These are phyloP conservation scores for Castanospermum australe DNA, from an alignment of 306 rosid genomes.

Conservation along the genomic window DNA sequence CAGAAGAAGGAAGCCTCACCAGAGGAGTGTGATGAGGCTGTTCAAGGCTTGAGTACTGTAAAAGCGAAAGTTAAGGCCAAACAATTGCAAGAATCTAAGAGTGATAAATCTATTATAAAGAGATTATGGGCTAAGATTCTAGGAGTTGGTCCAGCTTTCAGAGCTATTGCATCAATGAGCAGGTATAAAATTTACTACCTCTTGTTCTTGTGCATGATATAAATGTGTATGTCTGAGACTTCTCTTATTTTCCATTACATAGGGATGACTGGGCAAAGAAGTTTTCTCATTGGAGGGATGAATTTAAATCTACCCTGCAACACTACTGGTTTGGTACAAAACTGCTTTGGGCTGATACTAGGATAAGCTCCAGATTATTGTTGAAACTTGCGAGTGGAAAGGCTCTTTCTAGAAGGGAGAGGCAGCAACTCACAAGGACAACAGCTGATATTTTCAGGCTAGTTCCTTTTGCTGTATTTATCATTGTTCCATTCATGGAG, in stretches of 20 bases:
- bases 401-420: slow-evolving; percentile 88
- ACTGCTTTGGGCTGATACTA: slow-evolving; percentile 74
- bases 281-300: slow-evolving; percentile 60
- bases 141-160: slow-evolving; percentile 82
- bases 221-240: neutral
- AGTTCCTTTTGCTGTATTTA: slow-evolving; percentile 77
- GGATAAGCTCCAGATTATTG: slow-evolving; percentile 74
- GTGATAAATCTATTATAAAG: slow-evolving; percentile 40
- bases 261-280: slow-evolving; percentile 94
- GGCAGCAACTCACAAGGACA: slow-evolving; percentile 87
- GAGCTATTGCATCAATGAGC: slow-evolving; percentile 78
- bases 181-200: slow-evolving; percentile 48
- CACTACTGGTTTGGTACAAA: slow-evolving; percentile 89
- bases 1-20: slow-evolving; percentile 78
- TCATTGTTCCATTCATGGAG: slow-evolving; percentile 89
- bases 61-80: slow-evolving; percentile 86
- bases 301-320: slow-evolving; percentile 65
- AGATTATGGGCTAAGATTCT: slow-evolving; percentile 55
- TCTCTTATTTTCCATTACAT: slow-evolving; percentile 29
- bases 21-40: slow-evolving; percentile 85
- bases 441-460: slow-evolving; percentile 88
- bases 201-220: slow-evolving; percentile 11
- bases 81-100: slow-evolving; percentile 57
- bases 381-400: slow-evolving; percentile 78
- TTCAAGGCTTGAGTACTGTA: slow-evolving; percentile 60